Conservation (phyloP, 371 early-diverging fungal species). For the Paraphysoderma sedebokerense region DNA sequence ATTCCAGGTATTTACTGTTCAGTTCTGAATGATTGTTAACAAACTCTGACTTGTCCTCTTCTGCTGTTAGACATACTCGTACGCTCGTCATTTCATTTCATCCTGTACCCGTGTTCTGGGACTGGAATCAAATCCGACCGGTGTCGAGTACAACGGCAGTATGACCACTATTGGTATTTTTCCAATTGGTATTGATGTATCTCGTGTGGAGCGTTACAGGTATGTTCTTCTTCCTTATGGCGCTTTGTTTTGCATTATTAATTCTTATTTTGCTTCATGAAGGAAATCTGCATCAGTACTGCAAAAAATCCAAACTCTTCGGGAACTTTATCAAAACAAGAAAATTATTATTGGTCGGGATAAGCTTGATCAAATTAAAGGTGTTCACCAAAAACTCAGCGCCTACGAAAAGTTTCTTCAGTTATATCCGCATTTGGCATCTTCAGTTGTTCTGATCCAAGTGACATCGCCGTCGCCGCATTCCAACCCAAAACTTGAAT, state of each 20-base stretch:
- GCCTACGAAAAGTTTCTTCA: conserved; percentile 85
- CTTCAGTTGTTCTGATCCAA: conserved; percentile 76
- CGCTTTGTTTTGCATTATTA: no score
- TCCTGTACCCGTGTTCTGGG: conserved; percentile 10
- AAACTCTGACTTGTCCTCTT: no score
- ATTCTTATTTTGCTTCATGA: no score
- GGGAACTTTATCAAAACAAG: conserved; percentile 78
- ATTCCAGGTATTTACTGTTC: conserved; percentile 47
- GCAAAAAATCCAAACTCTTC: conserved; percentile 54
- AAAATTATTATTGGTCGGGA: conserved; percentile 94
- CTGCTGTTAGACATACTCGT: conserved; percentile 22
- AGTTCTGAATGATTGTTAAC: conserved; percentile 15
- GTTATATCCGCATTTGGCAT: conserved; percentile 73
- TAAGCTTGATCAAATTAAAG: conserved; percentile 95
- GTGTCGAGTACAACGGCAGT: conserved; percentile 55
- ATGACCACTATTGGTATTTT: conserved; percentile 71
- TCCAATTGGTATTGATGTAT: conserved; percentile 93
- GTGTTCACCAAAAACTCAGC: conserved; percentile 88
- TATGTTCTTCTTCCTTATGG: no score
- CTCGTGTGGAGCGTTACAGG: conserved; percentile 10
- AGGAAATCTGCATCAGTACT: conserved; percentile 20
- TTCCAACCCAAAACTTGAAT: conserved; percentile 42
- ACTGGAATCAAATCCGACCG: conserved; percentile 30
- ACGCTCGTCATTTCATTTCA: conserved; percentile 14
- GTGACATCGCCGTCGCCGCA: conserved; percentile 28